A percentile compares a stretch with the other conserved stretches of the same genome.
Evolutionary conservation across 371 early-diverging fungal genomes (phyloP).

Genomic region (Mortierella sp.): DNA sequence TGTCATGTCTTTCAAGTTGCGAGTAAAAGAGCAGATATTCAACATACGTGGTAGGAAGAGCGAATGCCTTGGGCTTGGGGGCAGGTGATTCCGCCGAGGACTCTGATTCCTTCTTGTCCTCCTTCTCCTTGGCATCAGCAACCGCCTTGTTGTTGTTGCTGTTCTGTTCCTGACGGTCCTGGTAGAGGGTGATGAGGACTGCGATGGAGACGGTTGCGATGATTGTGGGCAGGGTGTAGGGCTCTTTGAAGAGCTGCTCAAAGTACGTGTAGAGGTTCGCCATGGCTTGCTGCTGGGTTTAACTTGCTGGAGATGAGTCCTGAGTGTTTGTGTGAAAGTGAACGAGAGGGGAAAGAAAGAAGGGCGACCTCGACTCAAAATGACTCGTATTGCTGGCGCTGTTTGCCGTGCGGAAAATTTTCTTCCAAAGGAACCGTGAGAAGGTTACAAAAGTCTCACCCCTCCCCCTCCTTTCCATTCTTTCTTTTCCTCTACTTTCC

Average conservation of each 20-base stretch:
- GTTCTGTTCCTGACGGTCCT: conserved; percentile 19
- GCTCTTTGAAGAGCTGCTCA: conserved; percentile 32
- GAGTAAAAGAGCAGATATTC: too few relatives aligned
- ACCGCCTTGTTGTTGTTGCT: not conserved
- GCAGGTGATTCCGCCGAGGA: conserved; percentile 15
- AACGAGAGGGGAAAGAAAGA: not conserved
- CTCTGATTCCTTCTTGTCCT: not conserved
- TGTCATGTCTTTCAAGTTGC: too few relatives aligned
- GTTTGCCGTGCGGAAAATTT: not conserved
- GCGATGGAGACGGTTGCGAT: conserved; percentile 35
- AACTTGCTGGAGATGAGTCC: not conserved
- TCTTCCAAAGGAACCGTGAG: not conserved
- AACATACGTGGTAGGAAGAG: conserved; percentile 50
- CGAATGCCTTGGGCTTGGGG: conserved; percentile 53
- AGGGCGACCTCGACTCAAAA: not conserved
- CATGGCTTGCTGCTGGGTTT: too few relatives aligned
- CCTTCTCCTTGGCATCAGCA: not conserved
- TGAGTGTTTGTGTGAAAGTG: not conserved
- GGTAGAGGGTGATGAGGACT: conserved; percentile 28
- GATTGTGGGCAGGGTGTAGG: conserved; percentile 41
- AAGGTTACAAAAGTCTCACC: not conserved
- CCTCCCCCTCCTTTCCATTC: not conserved
- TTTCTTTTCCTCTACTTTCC: not conserved
- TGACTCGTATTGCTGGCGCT: conserved; percentile 8
- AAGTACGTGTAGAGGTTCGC: conserved; percentile 21